Percentiles rank a stretch among this genome's conserved stretches.
Conservation (phyloP, 139 green algal genomes). For the Chlamydomonas asymmetrica region DNA sequence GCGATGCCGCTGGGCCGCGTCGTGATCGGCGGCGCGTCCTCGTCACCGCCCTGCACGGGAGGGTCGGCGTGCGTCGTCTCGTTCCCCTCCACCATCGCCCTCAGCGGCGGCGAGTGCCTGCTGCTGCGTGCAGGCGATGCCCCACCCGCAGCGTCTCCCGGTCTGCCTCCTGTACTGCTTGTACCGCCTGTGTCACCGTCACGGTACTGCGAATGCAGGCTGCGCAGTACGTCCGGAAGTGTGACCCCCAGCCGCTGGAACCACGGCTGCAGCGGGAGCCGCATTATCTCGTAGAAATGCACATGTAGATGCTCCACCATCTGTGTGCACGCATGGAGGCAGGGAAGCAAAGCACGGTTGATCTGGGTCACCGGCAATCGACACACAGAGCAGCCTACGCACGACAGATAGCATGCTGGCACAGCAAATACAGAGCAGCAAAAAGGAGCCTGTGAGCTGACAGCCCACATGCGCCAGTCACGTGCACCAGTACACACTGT, state of each 20-base stretch:
- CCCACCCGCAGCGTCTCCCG: neutral
- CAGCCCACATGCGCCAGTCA: neutral
- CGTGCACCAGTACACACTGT: neutral
- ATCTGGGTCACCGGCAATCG: neutral
- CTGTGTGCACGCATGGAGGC: neutral
- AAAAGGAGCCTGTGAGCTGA: neutral
- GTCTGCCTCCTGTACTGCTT: neutral
- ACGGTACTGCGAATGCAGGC: neutral
- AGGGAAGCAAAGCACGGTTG: neutral
- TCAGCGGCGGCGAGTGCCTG: neutral
- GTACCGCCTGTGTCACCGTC: too few relatives aligned
- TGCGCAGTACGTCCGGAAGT: neutral
- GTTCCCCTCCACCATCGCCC: too few relatives aligned
- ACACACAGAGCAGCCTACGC: neutral
- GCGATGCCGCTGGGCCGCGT: neutral
- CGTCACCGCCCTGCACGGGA: too few relatives aligned
- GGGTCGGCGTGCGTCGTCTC: too few relatives aligned
- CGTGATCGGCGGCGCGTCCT: too few relatives aligned
- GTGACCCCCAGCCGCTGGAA: neutral
- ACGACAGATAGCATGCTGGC: neutral
- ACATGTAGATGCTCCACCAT: neutral
- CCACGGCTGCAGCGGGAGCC: conserved; percentile 5
- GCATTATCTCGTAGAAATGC: neutral
- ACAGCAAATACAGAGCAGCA: neutral
- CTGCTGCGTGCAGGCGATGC: neutral